A percentile compares a stretch with the other conserved stretches of the same genome.
Conservation (phyloP, 352 stramenopile genomes). For the Phytophthora constricta region DNA sequence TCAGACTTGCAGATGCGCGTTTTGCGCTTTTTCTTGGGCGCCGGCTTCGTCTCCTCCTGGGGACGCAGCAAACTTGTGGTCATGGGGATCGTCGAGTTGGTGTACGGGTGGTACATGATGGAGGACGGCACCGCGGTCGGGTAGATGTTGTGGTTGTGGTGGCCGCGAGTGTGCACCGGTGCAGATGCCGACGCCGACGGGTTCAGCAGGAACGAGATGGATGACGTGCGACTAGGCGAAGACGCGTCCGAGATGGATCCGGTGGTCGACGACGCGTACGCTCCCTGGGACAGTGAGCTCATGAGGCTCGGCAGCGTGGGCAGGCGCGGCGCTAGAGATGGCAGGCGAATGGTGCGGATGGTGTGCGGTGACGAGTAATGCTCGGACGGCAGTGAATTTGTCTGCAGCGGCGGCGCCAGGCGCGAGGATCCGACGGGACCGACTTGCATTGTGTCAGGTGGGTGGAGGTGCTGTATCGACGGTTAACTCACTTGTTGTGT, state of each 20-base stretch:
- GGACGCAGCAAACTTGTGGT: constrained; percentile 10
- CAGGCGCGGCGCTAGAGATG: constrained; percentile 39
- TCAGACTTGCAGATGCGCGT: constrained; percentile 57
- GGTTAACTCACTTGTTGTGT: background rate
- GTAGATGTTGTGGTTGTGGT: constrained; percentile 13
- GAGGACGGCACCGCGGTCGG: constrained; percentile 15
- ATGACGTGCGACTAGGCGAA: constrained; percentile 31
- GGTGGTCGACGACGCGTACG: constrained; percentile 16
- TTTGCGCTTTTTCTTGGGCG: constrained; percentile 33
- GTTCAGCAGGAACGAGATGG: constrained; percentile 47
- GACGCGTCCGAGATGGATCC: background rate
- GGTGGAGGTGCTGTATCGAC: constrained; percentile 1
- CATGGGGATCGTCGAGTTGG: constrained; percentile 5
- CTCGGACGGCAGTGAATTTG: constrained; percentile 24
- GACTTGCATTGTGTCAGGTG: constrained; percentile 30
- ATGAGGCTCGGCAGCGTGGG: constrained; percentile 43
- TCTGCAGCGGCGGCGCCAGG: constrained; percentile 36
- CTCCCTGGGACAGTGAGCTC: constrained; percentile 28
- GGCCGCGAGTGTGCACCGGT: constrained; percentile 6
- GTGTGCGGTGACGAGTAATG: constrained; percentile 29
- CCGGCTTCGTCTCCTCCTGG: constrained; percentile 11
- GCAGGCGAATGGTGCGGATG: constrained; percentile 39
- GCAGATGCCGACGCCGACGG: constrained; percentile 26
- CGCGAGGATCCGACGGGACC: constrained; percentile 25
- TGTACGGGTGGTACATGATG: constrained; percentile 37